Percentiles rank a stretch among this genome's conserved stretches.
phyloP scores from a whole-genome alignment of 768 basidiomycete species.

The Boletus reticuloceps region DNA sequence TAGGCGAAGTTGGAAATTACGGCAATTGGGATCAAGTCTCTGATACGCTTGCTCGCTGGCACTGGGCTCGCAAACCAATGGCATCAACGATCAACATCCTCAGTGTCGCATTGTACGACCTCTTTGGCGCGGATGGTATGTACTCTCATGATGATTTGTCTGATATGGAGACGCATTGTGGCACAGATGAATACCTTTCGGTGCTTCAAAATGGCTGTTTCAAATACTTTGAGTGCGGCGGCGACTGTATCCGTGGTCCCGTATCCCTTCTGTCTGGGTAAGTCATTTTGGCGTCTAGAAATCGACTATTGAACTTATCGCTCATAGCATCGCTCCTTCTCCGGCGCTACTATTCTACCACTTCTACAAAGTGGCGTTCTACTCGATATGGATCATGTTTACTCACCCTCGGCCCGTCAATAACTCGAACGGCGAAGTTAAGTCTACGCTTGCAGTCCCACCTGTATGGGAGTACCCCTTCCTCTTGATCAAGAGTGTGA shows the following conservation, averaged over 20 bases:
- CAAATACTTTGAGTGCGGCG: constrained; percentile 95
- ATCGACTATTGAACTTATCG: not conserved
- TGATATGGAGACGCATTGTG: constrained; percentile 1
- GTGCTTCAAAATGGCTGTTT: constrained; percentile 85
- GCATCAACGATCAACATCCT: constrained; percentile 89
- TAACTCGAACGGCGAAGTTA: constrained; percentile 22
- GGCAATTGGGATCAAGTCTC: constrained; percentile 53
- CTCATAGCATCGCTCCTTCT: constrained; percentile 69
- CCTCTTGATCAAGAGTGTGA: constrained; percentile 56
- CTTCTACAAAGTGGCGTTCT: constrained; percentile 95
- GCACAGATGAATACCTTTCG: constrained; percentile 54
- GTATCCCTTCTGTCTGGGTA: constrained; percentile 89
- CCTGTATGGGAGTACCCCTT: constrained; percentile 64
- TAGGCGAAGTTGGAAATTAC: constrained; percentile 44
- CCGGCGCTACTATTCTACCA: constrained; percentile 80
- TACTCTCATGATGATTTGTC: constrained; percentile 8
- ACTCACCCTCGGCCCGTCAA: constrained; percentile 45
- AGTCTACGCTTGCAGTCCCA: constrained; percentile 41
- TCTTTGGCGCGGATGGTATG: constrained; percentile 92
- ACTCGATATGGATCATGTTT: constrained; percentile 90
- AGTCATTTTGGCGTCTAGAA: constrained; percentile 21
- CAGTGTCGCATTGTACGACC: constrained; percentile 88
- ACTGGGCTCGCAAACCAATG: constrained; percentile 83
- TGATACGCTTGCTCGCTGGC: constrained; percentile 64
- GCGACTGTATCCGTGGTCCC: constrained; percentile 83